phyloP scores from a whole-genome alignment of 2,329 filamentous ascomycete genomes.

The Myriosclerotinia curreyana region DNA sequence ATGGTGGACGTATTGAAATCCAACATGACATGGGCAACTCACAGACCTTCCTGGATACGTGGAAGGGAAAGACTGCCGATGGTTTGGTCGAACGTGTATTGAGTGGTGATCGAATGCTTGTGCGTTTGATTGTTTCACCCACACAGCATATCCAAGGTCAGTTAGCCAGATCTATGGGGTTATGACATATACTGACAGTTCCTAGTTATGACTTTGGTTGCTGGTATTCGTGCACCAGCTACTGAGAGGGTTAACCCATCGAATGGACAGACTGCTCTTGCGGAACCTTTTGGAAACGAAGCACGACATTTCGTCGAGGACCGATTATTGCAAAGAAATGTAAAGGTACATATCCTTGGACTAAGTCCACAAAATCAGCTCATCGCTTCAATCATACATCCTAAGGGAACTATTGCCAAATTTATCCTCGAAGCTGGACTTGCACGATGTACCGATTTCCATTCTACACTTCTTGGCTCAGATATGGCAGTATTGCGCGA shows the following conservation, averaged over 20 bases:
- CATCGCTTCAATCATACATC: slow-evolving; percentile 84
- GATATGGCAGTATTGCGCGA: slow-evolving; percentile 84
- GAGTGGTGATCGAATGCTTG: slow-evolving; percentile 83
- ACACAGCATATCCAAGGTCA: slow-evolving; percentile 65
- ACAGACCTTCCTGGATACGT: slow-evolving; percentile 71
- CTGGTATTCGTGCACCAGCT: slow-evolving; percentile 84
- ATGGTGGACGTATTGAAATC: slow-evolving; percentile 66
- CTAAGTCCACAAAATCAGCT: slow-evolving; percentile 87
- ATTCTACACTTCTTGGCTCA: slow-evolving; percentile 84
- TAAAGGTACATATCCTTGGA: slow-evolving; percentile 79
- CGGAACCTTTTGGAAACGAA: slow-evolving; percentile 87
- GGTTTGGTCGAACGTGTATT: slow-evolving; percentile 88
- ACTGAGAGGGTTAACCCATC: slow-evolving; percentile 79
- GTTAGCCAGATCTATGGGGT: background rate
- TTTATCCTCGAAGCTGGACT: slow-evolving; percentile 87
- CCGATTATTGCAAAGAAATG: slow-evolving; percentile 79
- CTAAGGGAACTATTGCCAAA: slow-evolving; percentile 86
- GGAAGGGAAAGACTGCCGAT: slow-evolving; percentile 82
- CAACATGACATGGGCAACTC: slow-evolving; percentile 77
- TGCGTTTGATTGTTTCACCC: slow-evolving; percentile 75
- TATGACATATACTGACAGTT: slow-evolving; percentile 21
- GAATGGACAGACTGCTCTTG: slow-evolving; percentile 67
- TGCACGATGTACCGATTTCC: slow-evolving; percentile 90
- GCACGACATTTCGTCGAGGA: slow-evolving; percentile 84
- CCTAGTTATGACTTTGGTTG: slow-evolving; percentile 84